A percentile compares a stretch with the other conserved stretches of the same genome.
These are phyloP conservation scores for Wickerhamomyces canadensis DNA, from an alignment of 805 yeast species.

Conservation along the genomic window DNA sequence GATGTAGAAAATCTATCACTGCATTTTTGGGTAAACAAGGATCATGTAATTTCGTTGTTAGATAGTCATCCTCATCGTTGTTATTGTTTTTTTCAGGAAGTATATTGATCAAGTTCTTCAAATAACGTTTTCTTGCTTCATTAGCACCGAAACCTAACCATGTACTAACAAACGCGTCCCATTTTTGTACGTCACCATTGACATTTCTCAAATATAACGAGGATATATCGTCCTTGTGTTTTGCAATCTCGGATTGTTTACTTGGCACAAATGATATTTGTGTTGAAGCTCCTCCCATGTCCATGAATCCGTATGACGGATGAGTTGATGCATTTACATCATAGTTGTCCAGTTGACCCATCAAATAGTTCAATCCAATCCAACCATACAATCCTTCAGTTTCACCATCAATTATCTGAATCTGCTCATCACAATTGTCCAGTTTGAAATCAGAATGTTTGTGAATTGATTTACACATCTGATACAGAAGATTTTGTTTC, in stretches of 20 bases:
- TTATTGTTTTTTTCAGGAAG: conserved; percentile 44
- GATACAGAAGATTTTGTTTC: conserved; percentile 46
- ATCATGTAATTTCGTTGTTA: conserved; percentile 42
- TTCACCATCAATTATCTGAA: conserved; percentile 88
- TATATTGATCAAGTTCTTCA: conserved; percentile 47
- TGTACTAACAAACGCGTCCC: conserved; percentile 89
- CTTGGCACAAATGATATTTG: conserved; percentile 92
- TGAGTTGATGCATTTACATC: conserved; percentile 32
- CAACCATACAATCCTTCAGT: conserved; percentile 95
- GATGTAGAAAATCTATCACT: conserved; percentile 38
- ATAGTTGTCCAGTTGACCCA: conserved; percentile 55
- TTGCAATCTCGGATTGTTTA: conserved; percentile 46
- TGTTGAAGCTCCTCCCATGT: conserved; percentile 99
- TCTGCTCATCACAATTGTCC: conserved; percentile 57
- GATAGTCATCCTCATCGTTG: conserved; percentile 40
- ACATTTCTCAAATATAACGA: conserved; percentile 58
- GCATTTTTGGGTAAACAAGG: conserved; percentile 80
- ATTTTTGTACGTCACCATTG: conserved; percentile 65
- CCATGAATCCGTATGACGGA: conserved; percentile 73
- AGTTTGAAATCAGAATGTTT: conserved; percentile 50
- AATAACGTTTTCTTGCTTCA: conserved; percentile 75
- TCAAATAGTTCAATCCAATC: conserved; percentile 83
- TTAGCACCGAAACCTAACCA: conserved; percentile 99
- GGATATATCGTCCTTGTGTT: conserved; percentile 71
- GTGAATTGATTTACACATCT: conserved; percentile 54